Base-by-base conservation (phyloP, 495 filamentous ascomycete genomes). In the Hypoxylon perforatum region DNA sequence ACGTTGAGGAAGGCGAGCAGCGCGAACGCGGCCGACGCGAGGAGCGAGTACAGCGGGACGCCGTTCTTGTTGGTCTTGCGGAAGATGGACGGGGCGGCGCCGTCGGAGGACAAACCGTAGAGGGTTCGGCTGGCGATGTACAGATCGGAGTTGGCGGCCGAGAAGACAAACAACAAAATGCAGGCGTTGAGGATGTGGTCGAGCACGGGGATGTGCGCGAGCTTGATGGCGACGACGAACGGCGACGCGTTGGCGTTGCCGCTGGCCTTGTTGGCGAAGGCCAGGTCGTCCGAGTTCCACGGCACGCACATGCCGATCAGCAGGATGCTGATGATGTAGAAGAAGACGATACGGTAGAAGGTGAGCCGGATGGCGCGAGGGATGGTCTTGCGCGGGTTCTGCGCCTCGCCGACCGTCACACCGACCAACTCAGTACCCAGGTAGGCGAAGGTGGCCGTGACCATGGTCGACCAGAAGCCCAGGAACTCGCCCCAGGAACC, bases 101-200 rank as follows among this genome's bases (percentile, higher is more conserved):
- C 85, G 62, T 94, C 88, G 21, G 86, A 83, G 11, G 92, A 89
- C 9, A 97, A 83, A 35, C 90, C 90, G 73, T 89, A 96, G 25
- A 94, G 82, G 1, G 91, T 93, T 61, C 93, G 88, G 30, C 88
- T 91, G 6, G 91, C 93, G 46, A 94, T 94, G 81, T 95, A 97
- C 33, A 90, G 79, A 73, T 90, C 87, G 47, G 78, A 92, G 80
- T 94, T 94, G 53, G 91, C 85, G 22, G 92, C 91, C 12, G 87
- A 90, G 75, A 93, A 86, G 58, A 91, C 92, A 70, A 93, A 94
- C 44, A 91, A 65, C n/a, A 94, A 79, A 45, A 95, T 91, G 65
- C 87, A 86, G 10, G 87, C 91, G 75, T 94, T 96, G 77, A 96
- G 88, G 63, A 93, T 87, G 45, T 86, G 85, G 2, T 86, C 87